phyloP scores from a whole-genome alignment of 345 rosid genomes.

The Arabis hirsuta region DNA sequence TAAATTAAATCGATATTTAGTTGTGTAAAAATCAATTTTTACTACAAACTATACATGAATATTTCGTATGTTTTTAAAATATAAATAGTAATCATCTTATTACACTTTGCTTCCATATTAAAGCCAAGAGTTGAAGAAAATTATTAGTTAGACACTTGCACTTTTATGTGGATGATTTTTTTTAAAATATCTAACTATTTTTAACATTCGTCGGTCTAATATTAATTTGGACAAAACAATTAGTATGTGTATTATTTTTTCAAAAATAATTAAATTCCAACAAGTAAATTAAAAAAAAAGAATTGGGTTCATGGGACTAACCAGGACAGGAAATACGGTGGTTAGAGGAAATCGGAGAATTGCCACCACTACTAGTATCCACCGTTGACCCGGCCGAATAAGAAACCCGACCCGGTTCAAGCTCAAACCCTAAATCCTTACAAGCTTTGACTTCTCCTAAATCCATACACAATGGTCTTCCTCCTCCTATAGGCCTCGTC shows the following conservation, averaged over 20 bases:
- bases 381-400: constrained; percentile 48
- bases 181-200: no score
- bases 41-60: background rate
- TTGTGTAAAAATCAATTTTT: background rate
- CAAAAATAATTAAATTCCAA: no score
- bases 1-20: background rate
- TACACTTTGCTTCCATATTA: no score
- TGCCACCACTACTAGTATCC: constrained; percentile 86
- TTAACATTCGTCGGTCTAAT: no score
- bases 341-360: constrained; percentile 83
- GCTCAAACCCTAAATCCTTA: constrained; percentile 82
- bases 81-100: no score
- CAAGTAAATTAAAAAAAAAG: no score
- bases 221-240: no score
- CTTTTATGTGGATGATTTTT: no score
- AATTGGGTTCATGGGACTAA: constrained; percentile 31
- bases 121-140: no score
- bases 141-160: no score
- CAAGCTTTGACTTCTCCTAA: constrained; percentile 91
- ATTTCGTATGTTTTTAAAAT: no score
- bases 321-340: constrained; percentile 97
- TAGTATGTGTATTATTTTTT: no score
- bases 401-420: constrained; percentile 64
- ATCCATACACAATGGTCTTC: constrained; percentile 83
- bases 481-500: constrained; percentile 83